Evolutionary conservation across 768 basidiomycete genomes (phyloP).

Genomic region (Pleurotus pulmonarius): DNA sequence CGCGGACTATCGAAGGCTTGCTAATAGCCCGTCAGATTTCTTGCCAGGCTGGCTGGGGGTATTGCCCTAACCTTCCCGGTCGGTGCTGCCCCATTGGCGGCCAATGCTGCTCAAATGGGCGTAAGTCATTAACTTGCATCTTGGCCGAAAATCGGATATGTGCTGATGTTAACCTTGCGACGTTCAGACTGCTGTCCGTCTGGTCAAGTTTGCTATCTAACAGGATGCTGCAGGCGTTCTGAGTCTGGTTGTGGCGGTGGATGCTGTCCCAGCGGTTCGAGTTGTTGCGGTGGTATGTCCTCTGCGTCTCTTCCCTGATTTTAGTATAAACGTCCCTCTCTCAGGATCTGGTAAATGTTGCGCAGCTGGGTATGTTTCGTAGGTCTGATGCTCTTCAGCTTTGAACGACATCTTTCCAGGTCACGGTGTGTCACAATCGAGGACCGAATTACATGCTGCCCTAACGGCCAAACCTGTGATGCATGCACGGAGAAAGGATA

Average conservation of each 20-base stretch:
- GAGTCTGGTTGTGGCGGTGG: neutral
- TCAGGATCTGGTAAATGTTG: neutral
- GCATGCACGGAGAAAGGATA: neutral
- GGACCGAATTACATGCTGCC: neutral
- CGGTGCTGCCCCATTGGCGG: neutral
- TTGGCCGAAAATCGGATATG: neutral
- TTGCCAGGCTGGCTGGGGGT: neutral
- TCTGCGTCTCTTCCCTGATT: neutral
- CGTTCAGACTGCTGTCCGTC: neutral
- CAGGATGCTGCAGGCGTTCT: neutral
- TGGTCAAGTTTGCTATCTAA: slow-evolving; percentile 2
- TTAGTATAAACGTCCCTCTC: neutral
- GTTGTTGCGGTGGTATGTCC: neutral
- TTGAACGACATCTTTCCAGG: neutral
- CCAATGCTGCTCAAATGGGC: neutral
- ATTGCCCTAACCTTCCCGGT: slow-evolving; percentile 1
- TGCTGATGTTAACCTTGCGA: too few relatives aligned
- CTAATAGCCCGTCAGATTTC: neutral
- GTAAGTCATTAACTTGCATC: neutral
- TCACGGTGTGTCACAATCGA: neutral
- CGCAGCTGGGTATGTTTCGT: neutral
- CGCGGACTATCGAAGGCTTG: neutral
- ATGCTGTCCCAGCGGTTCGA: neutral
- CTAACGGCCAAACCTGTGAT: neutral
- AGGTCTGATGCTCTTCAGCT: neutral